Base-by-base conservation (phyloP, 2,329 filamentous ascomycete genomes). In the Teratosphaeria destructans region DNA sequence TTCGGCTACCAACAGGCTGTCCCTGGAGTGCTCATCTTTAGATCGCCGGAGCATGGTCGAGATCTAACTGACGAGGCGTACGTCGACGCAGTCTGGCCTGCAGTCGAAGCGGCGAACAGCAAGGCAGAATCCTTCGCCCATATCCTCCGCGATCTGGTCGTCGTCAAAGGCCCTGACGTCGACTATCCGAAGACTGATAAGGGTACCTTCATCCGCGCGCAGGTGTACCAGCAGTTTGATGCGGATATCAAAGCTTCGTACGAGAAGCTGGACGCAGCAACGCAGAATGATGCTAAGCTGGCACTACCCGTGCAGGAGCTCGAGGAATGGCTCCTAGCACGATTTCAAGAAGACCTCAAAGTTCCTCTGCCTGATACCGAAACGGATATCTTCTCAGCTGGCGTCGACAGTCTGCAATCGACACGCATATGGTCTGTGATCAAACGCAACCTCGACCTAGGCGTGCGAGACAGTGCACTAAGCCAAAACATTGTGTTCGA, bases 101-200 rank as follows among this genome's bases (percentile, higher is more conserved):
- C 64, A 0, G 71, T 82, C 0, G 71, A 80, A 57, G 63, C 69
- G 27, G 78, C 77, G 4, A 61, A 61, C 29, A 37, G 49, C 7
- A 39, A 54, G 7, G 77, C 76, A 23, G 81, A 78, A 62, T 78
- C 77, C 0, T 86, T 83, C 63, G 78, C 79, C 0, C 76, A 77
- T 14, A 77, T 85, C 1, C 78, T 78, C 0, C 75, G 70, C 16
- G 81, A 84, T 3, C 77, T 85, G 67, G 72, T 86, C 0, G 67
- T 78, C 0, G 66, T 84, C 2, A 70, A 83, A 2, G 73, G 76
- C 0, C 63, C 73, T 0, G 77, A 77, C 0, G 76, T 74, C 4
- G 62, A 68, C 2, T 84, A 81, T 62, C 75, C 81, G 1, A 71
- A 69, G 47, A 84, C 82, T 0, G 82, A 84, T 61, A 84, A 85